Percentiles rank a stretch among this genome's conserved stretches.
Evolutionary conservation across 2,329 filamentous ascomycete species (phyloP).

Genomic region (Verticillium isaacii): DNA sequence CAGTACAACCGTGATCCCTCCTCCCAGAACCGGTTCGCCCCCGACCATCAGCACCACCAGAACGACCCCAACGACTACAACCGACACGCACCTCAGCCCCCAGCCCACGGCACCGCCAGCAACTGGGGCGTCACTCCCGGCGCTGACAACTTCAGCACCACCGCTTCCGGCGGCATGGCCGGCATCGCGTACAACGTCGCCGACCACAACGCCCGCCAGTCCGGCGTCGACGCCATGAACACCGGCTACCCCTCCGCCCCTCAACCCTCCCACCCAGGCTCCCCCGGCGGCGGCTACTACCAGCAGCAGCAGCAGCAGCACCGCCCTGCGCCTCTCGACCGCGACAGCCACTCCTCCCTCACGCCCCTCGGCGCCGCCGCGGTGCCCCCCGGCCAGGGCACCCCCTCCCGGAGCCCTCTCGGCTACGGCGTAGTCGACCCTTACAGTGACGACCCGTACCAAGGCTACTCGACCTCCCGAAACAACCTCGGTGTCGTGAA

Average conservation of each 20-base stretch:
- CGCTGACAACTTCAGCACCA: conserved; percentile 61
- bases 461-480: conserved; percentile 45
- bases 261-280: conserved; percentile 14
- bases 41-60: background rate
- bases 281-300: conserved; percentile 14
- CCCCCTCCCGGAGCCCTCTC: conserved; percentile 45
- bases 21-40: background rate
- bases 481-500: conserved; percentile 59
- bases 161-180: conserved; percentile 60
- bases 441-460: conserved; percentile 64
- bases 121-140: conserved; percentile 50
- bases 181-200: conserved; percentile 64
- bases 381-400: conserved; percentile 26
- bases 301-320: conserved; percentile 3
- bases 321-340: conserved; percentile 18
- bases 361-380: conserved; percentile 31
- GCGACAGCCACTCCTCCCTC: conserved; percentile 38
- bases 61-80: conserved; percentile 9
- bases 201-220: conserved; percentile 59
- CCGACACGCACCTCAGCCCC: conserved; percentile 8
- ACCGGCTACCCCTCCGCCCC: conserved; percentile 16
- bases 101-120: conserved; percentile 16
- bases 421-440: conserved; percentile 35
- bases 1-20: conserved; percentile 21
- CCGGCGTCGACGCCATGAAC: conserved; percentile 56